phyloP scores from a whole-genome alignment of 2,329 filamentous ascomycete genomes.

The Phaeosphaeria sp. region DNA sequence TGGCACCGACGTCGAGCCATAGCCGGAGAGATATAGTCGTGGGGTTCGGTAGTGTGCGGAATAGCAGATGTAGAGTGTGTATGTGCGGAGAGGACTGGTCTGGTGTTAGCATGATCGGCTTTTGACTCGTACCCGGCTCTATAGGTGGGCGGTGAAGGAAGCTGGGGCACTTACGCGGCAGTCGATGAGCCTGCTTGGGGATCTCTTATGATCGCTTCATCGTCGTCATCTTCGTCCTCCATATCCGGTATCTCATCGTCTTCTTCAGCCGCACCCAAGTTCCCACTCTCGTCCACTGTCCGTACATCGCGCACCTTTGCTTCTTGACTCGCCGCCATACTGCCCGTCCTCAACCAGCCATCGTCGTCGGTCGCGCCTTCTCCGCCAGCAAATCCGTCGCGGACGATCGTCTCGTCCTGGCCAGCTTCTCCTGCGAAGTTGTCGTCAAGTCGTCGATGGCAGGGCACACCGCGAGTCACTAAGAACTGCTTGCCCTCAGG shows the following conservation, averaged over 20 bases:
- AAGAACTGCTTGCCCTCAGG: conserved; percentile 93
- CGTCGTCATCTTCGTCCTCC: conserved; percentile 94
- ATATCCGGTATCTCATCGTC: conserved; percentile 91
- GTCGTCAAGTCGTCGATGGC: conserved; percentile 87
- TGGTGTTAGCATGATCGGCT: conserved; percentile 16
- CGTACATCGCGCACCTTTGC: conserved; percentile 80
- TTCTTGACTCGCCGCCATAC: conserved; percentile 75
- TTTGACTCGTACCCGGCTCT: not conserved
- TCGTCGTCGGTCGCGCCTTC: conserved; percentile 68
- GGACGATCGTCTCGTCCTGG: conserved; percentile 84
- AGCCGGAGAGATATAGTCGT: conserved; percentile 92
- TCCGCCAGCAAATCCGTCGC: conserved; percentile 70
- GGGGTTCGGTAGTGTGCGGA: conserved; percentile 96
- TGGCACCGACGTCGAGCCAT: conserved; percentile 78
- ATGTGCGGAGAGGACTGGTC: conserved; percentile 81
- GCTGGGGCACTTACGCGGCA: conserved; percentile 58
- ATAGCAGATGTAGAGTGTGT: conserved; percentile 98
- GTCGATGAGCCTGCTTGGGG: conserved; percentile 59
- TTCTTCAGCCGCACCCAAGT: conserved; percentile 77
- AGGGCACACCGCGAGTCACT: conserved; percentile 92
- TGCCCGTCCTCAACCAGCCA: conserved; percentile 90
- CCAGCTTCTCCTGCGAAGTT: conserved; percentile 90
- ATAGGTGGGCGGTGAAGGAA: not conserved
- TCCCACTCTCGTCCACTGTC: conserved; percentile 88
- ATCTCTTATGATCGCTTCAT: conserved; percentile 88